Conservation (phyloP, 768 basidiomycete species). For the Mycena galericulata region DNA sequence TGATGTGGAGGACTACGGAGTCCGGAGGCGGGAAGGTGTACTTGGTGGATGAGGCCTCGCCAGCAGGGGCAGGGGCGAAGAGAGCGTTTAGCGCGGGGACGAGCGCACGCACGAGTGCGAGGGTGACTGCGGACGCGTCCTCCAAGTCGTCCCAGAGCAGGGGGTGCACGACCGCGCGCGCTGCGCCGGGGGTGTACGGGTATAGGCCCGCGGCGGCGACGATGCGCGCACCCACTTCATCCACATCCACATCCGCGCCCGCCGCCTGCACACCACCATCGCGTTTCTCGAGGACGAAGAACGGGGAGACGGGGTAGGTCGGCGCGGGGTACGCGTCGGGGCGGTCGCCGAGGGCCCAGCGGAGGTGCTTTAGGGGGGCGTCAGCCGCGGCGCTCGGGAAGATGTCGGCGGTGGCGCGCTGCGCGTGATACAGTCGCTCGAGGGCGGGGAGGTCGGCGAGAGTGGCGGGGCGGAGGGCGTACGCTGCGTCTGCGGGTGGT, state of each 20-base stretch:
- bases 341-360: conserved; percentile 2
- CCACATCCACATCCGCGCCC: too few relatives aligned
- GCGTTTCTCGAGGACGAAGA: background rate
- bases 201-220: background rate
- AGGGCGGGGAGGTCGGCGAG: conserved; percentile 8
- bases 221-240: too few relatives aligned
- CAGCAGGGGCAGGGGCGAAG: too few relatives aligned
- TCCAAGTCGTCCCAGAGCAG: too few relatives aligned
- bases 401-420: background rate
- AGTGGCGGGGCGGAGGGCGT: conserved; percentile 6
- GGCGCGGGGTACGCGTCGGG: background rate
- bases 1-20: conserved; percentile 9
- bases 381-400: background rate
- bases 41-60: background rate
- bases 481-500: background rate
- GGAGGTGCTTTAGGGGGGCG: background rate
- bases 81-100: background rate
- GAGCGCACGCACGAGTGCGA: background rate
- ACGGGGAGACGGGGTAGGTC: background rate
- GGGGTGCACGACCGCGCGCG: background rate
- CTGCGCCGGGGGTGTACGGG: background rate
- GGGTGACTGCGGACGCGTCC: background rate
- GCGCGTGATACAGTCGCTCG: conserved; percentile 3
- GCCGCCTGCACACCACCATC: background rate
- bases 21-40: background rate